These are phyloP conservation scores for Primulina tabacum DNA, from an alignment of 257 asterid genomes.

Conservation along the genomic window DNA sequence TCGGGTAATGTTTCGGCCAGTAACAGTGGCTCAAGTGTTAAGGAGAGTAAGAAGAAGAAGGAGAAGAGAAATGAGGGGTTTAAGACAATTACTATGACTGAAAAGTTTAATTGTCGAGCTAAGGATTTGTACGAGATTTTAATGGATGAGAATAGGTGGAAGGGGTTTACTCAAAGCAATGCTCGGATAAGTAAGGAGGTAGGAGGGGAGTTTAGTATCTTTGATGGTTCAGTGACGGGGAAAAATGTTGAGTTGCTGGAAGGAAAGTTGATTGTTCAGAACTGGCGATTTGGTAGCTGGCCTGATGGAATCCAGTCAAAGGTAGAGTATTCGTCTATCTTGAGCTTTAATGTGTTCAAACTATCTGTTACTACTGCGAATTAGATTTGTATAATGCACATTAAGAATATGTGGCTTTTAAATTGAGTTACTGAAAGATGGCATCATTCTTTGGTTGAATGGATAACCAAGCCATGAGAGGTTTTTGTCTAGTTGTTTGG, in stretches of 20 bases:
- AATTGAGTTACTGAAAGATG: not conserved
- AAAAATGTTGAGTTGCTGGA: constrained; percentile 74
- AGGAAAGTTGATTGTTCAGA: constrained; percentile 77
- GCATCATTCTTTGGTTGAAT: not conserved
- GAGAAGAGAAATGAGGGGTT: constrained; percentile 80
- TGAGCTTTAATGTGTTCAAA: not conserved
- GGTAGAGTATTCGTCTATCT: constrained; percentile 35
- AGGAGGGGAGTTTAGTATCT: constrained; percentile 81
- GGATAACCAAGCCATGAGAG: too few relatives aligned
- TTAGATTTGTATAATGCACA: not conserved
- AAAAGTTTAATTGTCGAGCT: constrained; percentile 78
- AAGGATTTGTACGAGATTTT: constrained; percentile 79
- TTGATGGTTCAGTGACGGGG: constrained; percentile 85
- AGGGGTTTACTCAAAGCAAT: constrained; percentile 89
- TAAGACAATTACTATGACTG: constrained; percentile 82
- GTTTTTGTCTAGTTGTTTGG: too few relatives aligned
- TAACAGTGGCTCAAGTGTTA: constrained; percentile 12
- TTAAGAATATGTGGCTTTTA: not conserved
- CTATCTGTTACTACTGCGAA: not conserved
- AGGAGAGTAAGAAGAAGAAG: constrained; percentile 45
- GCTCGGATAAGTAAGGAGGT: constrained; percentile 82
- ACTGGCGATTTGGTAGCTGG: constrained; percentile 97
- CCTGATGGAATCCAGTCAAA: constrained; percentile 72
- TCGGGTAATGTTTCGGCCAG: constrained; percentile 7
- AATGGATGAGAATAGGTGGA: constrained; percentile 99